These are phyloP conservation scores for Cicer cuneatum DNA, from an alignment of 306 rosid genomes.

Conservation along the genomic window DNA sequence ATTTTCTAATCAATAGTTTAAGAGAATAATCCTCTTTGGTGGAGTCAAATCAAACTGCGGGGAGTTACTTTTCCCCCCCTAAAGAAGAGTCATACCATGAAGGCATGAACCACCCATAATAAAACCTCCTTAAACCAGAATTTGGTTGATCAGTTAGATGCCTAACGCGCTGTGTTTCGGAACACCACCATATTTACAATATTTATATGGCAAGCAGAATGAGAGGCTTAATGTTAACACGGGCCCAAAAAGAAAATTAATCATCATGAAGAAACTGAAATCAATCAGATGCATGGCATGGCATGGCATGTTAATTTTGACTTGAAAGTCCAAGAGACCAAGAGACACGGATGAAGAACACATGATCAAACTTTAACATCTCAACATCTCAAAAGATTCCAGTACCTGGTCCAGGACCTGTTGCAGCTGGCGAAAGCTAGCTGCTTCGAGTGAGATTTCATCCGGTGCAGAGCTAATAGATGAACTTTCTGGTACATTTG, in stretches of 20 bases:
- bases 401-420: conserved; percentile 76
- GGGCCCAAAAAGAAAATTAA: conserved; percentile 2
- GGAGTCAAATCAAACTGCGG: conserved; percentile 6
- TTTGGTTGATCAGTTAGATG: conserved; percentile 2
- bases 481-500: conserved; percentile 66
- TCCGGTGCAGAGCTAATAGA: conserved; percentile 59
- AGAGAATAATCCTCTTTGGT: conserved; percentile 3
- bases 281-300: conserved; percentile 29
- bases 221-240: conserved; percentile 19
- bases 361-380: conserved; percentile 16
- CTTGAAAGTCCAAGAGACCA: conserved; percentile 39
- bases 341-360: conserved; percentile 8
- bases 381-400: conserved; percentile 18
- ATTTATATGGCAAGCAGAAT: conserved; percentile 34
- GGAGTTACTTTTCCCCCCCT: not conserved
- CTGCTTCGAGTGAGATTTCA: conserved; percentile 63
- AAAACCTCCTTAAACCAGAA: conserved; percentile 32
- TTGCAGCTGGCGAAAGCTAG: conserved; percentile 76
- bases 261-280: conserved; percentile 26
- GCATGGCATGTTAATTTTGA: conserved; percentile 32
- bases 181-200: conserved; percentile 30
- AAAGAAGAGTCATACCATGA: not conserved
- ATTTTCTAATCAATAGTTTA: conserved; percentile 8
- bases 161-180: conserved; percentile 16
- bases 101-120: conserved; percentile 19